Conservation (phyloP, 768 basidiomycete species). For the Dacryopinax primogenitus region DNA sequence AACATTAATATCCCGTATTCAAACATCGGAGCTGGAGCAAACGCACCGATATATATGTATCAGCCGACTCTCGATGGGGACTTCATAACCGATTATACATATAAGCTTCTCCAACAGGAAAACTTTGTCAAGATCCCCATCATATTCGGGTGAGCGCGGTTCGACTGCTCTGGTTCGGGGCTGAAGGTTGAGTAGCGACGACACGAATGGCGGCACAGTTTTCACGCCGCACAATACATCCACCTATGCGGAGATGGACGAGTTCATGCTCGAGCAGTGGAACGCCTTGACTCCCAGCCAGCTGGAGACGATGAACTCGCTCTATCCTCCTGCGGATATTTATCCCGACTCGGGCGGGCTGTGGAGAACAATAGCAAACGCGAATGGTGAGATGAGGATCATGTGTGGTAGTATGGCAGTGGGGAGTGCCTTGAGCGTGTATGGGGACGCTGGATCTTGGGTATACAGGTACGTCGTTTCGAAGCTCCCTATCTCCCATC, state of each 20-base stretch:
- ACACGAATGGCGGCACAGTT: not conserved
- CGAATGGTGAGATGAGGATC: not conserved
- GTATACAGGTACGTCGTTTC: not conserved
- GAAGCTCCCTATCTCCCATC: not conserved
- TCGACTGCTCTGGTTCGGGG: not conserved
- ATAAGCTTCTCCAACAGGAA: not conserved
- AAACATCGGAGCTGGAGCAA: not conserved
- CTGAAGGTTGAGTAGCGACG: not conserved
- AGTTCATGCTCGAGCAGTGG: conserved; percentile 4
- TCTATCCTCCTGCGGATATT: not conserved
- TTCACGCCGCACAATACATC: not conserved
- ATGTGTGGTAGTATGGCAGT: not conserved
- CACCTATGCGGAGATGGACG: conserved; percentile 1
- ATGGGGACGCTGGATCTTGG: not conserved
- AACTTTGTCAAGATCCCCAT: not conserved
- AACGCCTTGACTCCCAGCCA: not conserved
- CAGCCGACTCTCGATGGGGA: not conserved
- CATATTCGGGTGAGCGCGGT: not conserved
- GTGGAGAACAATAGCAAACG: not conserved
- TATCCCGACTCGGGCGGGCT: not conserved
- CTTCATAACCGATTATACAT: not conserved
- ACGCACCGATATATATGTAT: conserved; percentile 1
- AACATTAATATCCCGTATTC: not conserved
- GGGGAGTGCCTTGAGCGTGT: not conserved
- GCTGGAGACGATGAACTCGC: not conserved